Evolutionary conservation across 2,329 filamentous ascomycete genomes (phyloP), one percentile per base, ranked within the genome.

Genomic region (Hypoxylon sp.): DNA sequence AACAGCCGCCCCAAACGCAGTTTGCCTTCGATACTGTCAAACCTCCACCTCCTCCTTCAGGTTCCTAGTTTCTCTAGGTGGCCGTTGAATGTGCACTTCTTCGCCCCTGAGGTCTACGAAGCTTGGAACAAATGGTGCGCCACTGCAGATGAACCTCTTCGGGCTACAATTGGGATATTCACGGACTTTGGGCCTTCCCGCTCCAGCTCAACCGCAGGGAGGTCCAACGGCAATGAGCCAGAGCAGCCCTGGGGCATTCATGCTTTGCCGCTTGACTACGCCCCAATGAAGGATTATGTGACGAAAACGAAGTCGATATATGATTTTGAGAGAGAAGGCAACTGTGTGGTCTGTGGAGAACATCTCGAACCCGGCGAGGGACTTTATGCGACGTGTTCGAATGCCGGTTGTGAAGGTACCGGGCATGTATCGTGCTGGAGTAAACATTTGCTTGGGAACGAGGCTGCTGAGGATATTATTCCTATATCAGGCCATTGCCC

Each of bases 1-100:
- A 85, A 82, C 32, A 84, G 85, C 9, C 84, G 82, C 14, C 85
- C 87, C 3, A 85, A 81, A 46, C 82, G 87, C 28, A 90, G 84
- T 14, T 76, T 97, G 45, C 84, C 81, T 22, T 91, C 91, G 2
- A 84, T 93, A 38, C 77, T 98, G 26, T 89, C 90, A 2, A 96
- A 97, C 72, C 78, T 98, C 24, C 92, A 97, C 75, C 82, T 96
- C 2, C 83, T 99, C 0, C 83, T 97, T 1, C 85, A 91, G 0
- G 91, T 93, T 1, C 85, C 87, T 2, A 96, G 92, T 76, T 98
- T 98, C 75, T 81, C 83, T 14, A 83, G 89, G 46, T 97, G 93
- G 95, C 95, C 95, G 18, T 81, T 99, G 55, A 86, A 86, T 55
- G 76, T 97, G 48, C 89, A 91, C 22, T 95, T 98, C 78, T 95